Evolutionary conservation across 228 moss, liverwort and hornwort species (phyloP).

Genomic region (Sphagnum magellanicum): DNA sequence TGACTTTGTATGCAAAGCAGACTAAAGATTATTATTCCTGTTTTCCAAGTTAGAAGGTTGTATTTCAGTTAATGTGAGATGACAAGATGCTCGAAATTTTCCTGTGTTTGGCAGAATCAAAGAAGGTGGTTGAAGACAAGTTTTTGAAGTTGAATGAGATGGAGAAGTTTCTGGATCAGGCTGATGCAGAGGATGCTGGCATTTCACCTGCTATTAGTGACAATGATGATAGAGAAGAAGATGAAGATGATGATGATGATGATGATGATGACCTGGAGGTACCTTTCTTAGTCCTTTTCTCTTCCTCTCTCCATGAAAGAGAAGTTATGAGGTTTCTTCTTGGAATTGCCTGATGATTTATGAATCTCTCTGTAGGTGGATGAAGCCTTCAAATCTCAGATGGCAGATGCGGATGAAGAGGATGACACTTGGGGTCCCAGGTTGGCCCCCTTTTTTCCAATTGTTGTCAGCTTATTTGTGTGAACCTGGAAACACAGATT

Average conservation of each 20-base stretch:
- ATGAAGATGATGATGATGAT: constrained; percentile 50
- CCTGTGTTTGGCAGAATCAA: constrained; percentile 25
- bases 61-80: neutral
- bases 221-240: constrained; percentile 24
- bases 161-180: constrained; percentile 87
- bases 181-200: constrained; percentile 81
- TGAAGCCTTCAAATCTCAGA: constrained; percentile 47
- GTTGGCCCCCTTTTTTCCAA: constrained; percentile 20
- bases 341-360: too few relatives aligned
- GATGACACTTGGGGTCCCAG: constrained; percentile 52
- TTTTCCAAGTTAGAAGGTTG: too few relatives aligned
- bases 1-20: neutral
- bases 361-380: constrained; percentile 24
- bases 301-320: neutral
- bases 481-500: too few relatives aligned
- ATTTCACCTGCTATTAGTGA: constrained; percentile 30
- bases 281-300: constrained; percentile 1
- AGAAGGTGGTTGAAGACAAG: constrained; percentile 69
- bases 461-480: too few relatives aligned
- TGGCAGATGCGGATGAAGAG: constrained; percentile 19
- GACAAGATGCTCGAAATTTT: neutral
- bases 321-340: too few relatives aligned
- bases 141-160: constrained; percentile 82
- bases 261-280: constrained; percentile 54
- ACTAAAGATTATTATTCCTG: neutral